These are phyloP conservation scores for Pseudohyphozyma bogoriensis DNA, from an alignment of 768 basidiomycete genomes.

Conservation along the genomic window DNA sequence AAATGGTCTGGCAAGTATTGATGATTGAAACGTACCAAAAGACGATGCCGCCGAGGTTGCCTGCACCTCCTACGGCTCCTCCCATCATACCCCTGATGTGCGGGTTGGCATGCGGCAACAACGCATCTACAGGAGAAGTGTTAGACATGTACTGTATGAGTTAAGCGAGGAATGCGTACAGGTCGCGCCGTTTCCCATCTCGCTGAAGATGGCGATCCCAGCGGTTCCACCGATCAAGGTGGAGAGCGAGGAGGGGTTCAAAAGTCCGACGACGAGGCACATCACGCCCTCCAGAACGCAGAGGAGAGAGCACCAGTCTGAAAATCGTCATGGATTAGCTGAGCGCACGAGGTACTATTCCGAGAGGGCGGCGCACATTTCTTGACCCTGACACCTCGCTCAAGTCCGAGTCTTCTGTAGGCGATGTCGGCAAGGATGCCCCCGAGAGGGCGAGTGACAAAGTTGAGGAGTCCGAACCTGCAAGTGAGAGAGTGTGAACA, in stretches of 20 bases:
- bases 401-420: slow-evolving; percentile 37
- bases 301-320: slow-evolving; percentile 16
- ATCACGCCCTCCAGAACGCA: slow-evolving; percentile 22
- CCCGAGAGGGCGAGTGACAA: slow-evolving; percentile 46
- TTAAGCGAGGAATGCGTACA: too few relatives aligned
- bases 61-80: slow-evolving; percentile 42
- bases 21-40: background rate
- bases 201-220: slow-evolving; percentile 39
- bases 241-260: slow-evolving; percentile 24
- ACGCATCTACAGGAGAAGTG: too few relatives aligned
- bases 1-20: background rate
- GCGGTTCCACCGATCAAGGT: slow-evolving; percentile 42
- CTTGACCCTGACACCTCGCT: slow-evolving; percentile 39
- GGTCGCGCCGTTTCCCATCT: too few relatives aligned
- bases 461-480: slow-evolving; percentile 46
- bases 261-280: slow-evolving; percentile 1
- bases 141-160: too few relatives aligned
- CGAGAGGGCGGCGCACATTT: slow-evolving; percentile 46
- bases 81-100: slow-evolving; percentile 41
- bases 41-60: slow-evolving; percentile 39
- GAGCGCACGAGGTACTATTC: too few relatives aligned
- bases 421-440: slow-evolving; percentile 47
- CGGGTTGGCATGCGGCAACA: slow-evolving; percentile 48
- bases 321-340: background rate
- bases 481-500: slow-evolving; percentile 18